Base-by-base conservation (phyloP, 805 yeast genomes). In the Candida pseudofarinosa region DNA sequence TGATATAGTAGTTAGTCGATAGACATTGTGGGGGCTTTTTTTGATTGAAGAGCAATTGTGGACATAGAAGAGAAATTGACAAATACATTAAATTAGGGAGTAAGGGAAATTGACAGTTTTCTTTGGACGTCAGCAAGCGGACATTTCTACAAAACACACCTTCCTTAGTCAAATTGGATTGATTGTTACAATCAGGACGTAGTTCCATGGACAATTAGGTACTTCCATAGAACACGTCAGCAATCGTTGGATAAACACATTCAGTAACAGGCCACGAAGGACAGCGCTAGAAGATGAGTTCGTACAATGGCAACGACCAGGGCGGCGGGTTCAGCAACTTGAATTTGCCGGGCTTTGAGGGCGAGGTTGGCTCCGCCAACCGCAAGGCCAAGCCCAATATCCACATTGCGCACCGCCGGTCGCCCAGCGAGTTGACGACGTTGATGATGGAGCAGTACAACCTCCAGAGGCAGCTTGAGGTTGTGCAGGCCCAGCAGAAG, bases 331-430 rank as follows among this genome's bases (percentile, higher is more conserved):
- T 38, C 7, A 38, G 33, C 17, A 33, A 33, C 20, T 40, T 40
- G 19, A 37, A 18, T 17, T 19, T 20, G 32, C 39, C 39, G 12
- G 41, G 38, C 4, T 20, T 35, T 6, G 36, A 13, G 15, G 51
- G 44, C 18, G 39, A 23, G 7, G 16, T 17, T 23, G 39, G 33
- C 18, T n/a, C n/a, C n/a, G 37, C n/a, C n/a, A 31, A 46, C 26
- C 61, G 59, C 50, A 63, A 62, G 44, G 65, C 68, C 2, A 62
- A 59, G 40, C 28, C 28, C 28, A 68, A 65, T 52, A 58, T 93
- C 46, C 95, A 89, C 66, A 89, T 91, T 50, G 98, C 98, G n/a
- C 98, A 93, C 58, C 79, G 98, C 57, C 78, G 96, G 47, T 85
- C 97, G 2, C 97, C 97, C n/a, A 81, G 90, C 52, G 99, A 93